Base-by-base conservation (phyloP, 352 stramenopile species). In the Globisporangium radiosum region DNA sequence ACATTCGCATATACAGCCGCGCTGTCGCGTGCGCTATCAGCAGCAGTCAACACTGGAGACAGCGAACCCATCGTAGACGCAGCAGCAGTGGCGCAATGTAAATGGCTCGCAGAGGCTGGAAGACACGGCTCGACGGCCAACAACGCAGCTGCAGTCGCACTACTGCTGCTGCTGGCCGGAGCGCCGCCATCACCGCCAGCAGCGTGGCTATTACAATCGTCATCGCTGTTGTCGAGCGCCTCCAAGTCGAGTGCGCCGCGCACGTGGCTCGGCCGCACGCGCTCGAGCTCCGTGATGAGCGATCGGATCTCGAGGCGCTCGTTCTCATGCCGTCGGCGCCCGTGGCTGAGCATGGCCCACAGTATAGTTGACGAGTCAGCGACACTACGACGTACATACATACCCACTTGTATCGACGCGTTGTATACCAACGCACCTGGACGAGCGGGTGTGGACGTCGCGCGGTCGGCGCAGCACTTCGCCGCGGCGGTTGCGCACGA, bases 401-500 rank as follows among this genome's bases (percentile, higher is more conserved):
- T 48, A 59, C 36, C 43, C 52, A 37, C 42, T 48, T 11, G 39
- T 45, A 57, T 8, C 4, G 14, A 25, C 8, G 36, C 19, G 48
- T 13, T 37, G 13, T 42, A 8, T n/a, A 15, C 15, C 4, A 13
- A 60, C 58, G 13, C 19, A 81, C 66, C 64, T 56, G 62, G 69
- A 62, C 15, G 53, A 56, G 7, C 62, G 54, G 4, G 47, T 49
- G 6, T 55, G 50, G 6, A 54, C 43, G 49, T 65, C 55, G 59
- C 52, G 39, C 53, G 63, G 63, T 49, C 73, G 70, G 4, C 67
- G 54, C n/a, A 56, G 61, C 25, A 76, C 68, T 65, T 90, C 80
- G 44, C 75, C 70, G 17, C 80, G 66, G 50, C 80, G 64, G 63
- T 90, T 90, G 33, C 80, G 80, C 37, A 90, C 72, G 6, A 87